These are phyloP conservation scores for Russula sp. DNA, from an alignment of 768 basidiomycete genomes.

Conservation along the genomic window DNA sequence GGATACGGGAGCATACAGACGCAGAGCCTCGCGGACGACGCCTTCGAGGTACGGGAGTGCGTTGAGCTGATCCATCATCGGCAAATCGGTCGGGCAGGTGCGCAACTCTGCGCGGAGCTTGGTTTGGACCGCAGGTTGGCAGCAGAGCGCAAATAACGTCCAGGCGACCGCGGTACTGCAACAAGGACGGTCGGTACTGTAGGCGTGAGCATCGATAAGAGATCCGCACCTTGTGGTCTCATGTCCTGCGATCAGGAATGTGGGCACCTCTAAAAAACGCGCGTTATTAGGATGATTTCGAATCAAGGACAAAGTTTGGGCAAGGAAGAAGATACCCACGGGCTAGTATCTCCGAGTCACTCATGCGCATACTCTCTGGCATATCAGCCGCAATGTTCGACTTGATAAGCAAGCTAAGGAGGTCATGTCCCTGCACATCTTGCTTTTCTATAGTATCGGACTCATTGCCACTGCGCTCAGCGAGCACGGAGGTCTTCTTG, in stretches of 20 bases:
- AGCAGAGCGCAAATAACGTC: slow-evolving; percentile 29
- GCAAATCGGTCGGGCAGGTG: slow-evolving; percentile 21
- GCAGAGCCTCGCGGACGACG: slow-evolving; percentile 28
- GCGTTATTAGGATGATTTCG: neutral
- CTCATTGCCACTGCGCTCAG: neutral
- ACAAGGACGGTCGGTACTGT: neutral
- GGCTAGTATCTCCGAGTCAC: slow-evolving; percentile 28
- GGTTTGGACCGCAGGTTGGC: slow-evolving; percentile 28
- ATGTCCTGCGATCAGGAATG: slow-evolving; percentile 28
- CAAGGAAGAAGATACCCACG: slow-evolving; percentile 12
- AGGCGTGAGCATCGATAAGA: too few species aligned
- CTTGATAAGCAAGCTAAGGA: slow-evolving; percentile 27
- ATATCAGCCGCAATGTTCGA: slow-evolving; percentile 30
- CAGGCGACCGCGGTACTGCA: slow-evolving; percentile 28
- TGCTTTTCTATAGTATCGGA: slow-evolving; percentile 11
- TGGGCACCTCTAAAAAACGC: slow-evolving; percentile 27
- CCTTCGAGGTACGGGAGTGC: slow-evolving; percentile 30
- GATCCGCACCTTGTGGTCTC: slow-evolving; percentile 22
- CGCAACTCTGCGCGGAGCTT: slow-evolving; percentile 30
- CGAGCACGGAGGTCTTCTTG: slow-evolving; percentile 37
- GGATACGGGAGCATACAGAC: slow-evolving; percentile 25
- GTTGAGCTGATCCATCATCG: slow-evolving; percentile 28
- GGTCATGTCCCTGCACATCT: slow-evolving; percentile 23
- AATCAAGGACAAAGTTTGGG: neutral
- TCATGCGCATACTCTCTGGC: slow-evolving; percentile 24